These are phyloP conservation scores for Gossypium thurberi DNA, from an alignment of 345 rosid species.

Conservation along the genomic window DNA sequence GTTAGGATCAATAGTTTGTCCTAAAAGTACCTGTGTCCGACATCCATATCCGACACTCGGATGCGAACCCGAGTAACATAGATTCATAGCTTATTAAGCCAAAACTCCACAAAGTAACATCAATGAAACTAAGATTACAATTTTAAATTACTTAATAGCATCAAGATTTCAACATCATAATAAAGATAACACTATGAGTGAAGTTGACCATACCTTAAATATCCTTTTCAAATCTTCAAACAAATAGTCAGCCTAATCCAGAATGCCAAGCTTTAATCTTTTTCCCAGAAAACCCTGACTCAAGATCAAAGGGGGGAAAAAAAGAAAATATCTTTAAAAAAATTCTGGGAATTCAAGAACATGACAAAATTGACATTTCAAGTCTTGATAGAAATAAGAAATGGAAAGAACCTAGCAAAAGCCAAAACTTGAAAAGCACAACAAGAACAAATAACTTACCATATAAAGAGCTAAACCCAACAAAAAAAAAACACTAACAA, in stretches of 20 bases:
- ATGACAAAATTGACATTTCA: conserved; percentile 1
- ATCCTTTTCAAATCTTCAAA: conserved; percentile 3
- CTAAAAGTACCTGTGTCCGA: too few species aligned
- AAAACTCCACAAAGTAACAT: neutral
- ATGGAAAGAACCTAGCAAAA: neutral
- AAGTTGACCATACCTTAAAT: conserved; percentile 7
- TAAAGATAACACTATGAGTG: neutral
- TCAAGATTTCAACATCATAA: conserved; percentile 1
- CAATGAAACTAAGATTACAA: neutral
- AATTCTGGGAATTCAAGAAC: neutral
- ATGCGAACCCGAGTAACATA: neutral
- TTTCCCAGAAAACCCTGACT: conserved; percentile 4
- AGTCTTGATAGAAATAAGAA: conserved; percentile 8
- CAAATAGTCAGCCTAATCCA: conserved; percentile 1
- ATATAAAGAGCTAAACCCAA: conserved; percentile 6
- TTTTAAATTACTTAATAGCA: neutral
- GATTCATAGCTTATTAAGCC: neutral
- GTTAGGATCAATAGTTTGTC: too few species aligned
- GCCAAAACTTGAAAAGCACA: conserved; percentile 3
- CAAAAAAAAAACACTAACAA: conserved; percentile 10
- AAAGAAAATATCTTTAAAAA: neutral
- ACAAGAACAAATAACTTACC: conserved; percentile 7
- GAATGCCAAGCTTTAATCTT: neutral
- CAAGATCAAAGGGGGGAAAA: conserved; percentile 1
- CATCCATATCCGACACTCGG: neutral